These are phyloP conservation scores for Tolypocladium tropicale DNA, from an alignment of 2,329 filamentous ascomycete genomes.

Conservation along the genomic window DNA sequence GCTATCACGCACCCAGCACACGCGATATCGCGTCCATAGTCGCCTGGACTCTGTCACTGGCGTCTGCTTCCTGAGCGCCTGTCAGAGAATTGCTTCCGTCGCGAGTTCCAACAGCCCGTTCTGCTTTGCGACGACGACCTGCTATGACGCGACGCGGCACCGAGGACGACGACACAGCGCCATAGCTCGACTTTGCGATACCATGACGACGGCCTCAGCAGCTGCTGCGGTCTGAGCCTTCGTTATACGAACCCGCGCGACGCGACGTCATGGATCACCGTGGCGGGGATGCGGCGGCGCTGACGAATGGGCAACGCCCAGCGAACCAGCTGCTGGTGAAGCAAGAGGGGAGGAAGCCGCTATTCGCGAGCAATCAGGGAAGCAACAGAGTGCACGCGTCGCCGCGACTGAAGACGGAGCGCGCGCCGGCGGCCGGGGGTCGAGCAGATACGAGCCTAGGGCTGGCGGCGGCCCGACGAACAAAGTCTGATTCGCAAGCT, in stretches of 20 bases:
- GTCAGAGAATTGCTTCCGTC: background rate
- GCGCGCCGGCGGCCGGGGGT: background rate
- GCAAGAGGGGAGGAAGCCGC: constrained; percentile 28
- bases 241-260: background rate
- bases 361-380: constrained; percentile 21
- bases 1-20: background rate
- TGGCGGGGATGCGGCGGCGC: background rate
- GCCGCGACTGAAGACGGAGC: constrained; percentile 5
- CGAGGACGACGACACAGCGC: background rate
- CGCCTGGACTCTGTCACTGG: background rate
- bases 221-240: background rate
- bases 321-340: constrained; percentile 22
- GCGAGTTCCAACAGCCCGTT: background rate
- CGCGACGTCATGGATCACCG: background rate
- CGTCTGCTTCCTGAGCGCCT: background rate
- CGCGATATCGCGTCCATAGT: background rate
- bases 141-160: background rate
- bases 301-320: background rate
- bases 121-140: background rate
- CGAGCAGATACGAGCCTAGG: background rate
- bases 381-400: constrained; percentile 5
- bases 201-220: background rate
- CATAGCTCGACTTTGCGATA: background rate
- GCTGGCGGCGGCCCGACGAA: constrained; percentile 7
- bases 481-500: constrained; percentile 13